Percentiles rank a stretch among this genome's conserved stretches.
Conservation (phyloP, 2,329 filamentous ascomycete genomes). For the Cladosporium oxysporum region DNA sequence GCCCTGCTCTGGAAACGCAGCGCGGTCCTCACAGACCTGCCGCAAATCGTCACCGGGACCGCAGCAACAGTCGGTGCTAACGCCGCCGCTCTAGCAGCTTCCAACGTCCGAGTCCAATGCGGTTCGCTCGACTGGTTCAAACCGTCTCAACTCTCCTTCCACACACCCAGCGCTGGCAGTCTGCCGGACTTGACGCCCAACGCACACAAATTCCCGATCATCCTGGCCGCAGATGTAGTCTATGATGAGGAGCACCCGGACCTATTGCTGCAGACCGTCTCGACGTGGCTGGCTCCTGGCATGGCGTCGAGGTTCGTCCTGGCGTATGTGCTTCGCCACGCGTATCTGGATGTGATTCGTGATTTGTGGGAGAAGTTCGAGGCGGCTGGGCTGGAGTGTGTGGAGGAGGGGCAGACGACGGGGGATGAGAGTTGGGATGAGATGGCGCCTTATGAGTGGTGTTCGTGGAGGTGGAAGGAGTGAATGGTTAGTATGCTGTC, state of each 20-base stretch:
- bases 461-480: constrained; percentile 41
- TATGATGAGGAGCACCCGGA: constrained; percentile 46
- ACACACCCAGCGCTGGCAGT: not conserved
- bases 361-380: constrained; percentile 46
- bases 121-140: constrained; percentile 43
- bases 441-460: constrained; percentile 42
- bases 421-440: constrained; percentile 39
- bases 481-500: not conserved
- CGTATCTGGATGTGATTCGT: constrained; percentile 47
- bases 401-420: constrained; percentile 37
- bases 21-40: constrained; percentile 40
- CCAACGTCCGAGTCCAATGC: constrained; percentile 24
- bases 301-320: constrained; percentile 39
- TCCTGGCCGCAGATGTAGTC: constrained; percentile 46
- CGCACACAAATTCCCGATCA: constrained; percentile 36
- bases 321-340: constrained; percentile 43
- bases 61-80: constrained; percentile 40
- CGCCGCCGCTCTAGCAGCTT: constrained; percentile 18
- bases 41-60: constrained; percentile 37
- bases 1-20: constrained; percentile 35
- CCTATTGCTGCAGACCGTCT: constrained; percentile 40
- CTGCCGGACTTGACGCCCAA: not conserved
- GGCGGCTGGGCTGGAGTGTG: constrained; percentile 39
- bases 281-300: constrained; percentile 38
- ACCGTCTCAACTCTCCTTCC: constrained; percentile 27